Base-by-base conservation (phyloP, 257 asterid species). In the Salvia splendens region DNA sequence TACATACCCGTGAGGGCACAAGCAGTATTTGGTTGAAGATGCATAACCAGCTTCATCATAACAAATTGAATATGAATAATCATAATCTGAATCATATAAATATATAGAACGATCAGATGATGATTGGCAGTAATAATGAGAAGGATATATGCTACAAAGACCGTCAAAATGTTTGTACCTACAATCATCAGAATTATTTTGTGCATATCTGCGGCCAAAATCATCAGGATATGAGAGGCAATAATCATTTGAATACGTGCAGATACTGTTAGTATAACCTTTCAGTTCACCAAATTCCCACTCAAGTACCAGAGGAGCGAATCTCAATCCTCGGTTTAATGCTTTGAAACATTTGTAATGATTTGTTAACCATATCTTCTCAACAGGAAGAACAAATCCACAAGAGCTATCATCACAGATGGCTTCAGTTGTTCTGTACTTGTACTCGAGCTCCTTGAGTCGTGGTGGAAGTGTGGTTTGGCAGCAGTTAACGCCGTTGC, bases 401-500 rank as follows among this genome's bases (percentile, higher is more conserved):
- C 87, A 82, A 40, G 12, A 66, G 47, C 70, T 56, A 4, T 1
- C 54, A 14, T 60, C 62, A 2, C 61, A 65, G 0, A 6, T 32
- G 0, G 14, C 28, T n/a, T 4, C 2, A 17, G 6, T 52, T 49
- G 61, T 73, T 24, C 36, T 50, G 38, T 76, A 73, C 64, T 72
- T 46, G 15, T 17, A 54, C 0, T 63, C 48, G 5, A 67, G 67
- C 47, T 53, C 58, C 12, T 67, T 4, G 11, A 57, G 36, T 3
- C 63, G 35, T 4, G 1, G 0, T 3, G 80, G 77, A 7, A 79
- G 4, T 0, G 28, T 2, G 36, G 54, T 61, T 17, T 67, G 71
- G 74, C 84, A 82, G 41, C 87, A 82, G 55, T 76, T 71, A 6
- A 76, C 47, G 4, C 80, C 82, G 4, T 12, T 53, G 68, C 86